A percentile compares a stretch with the other conserved stretches of the same genome.
phyloP scores from a whole-genome alignment of 768 basidiomycete genomes.

The Leucosporidium scottii region DNA sequence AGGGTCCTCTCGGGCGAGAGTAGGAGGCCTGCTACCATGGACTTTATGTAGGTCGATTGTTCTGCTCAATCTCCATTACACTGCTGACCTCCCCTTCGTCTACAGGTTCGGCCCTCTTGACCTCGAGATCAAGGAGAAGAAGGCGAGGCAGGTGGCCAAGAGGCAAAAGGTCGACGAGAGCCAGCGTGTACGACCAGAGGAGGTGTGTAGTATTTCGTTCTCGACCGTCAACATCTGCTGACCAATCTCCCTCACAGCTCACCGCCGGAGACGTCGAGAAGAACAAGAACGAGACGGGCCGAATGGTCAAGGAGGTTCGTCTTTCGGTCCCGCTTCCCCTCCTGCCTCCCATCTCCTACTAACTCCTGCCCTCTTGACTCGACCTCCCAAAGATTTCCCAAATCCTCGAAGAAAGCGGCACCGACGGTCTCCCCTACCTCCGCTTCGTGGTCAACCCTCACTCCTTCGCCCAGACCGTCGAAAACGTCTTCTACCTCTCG shows the following conservation, averaged over 20 bases:
- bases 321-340: background rate
- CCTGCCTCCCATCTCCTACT: background rate
- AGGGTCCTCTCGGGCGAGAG: conserved; percentile 74
- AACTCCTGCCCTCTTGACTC: background rate
- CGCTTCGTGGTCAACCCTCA: conserved; percentile 80
- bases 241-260: conserved; percentile 41
- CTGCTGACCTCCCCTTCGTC: background rate
- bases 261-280: conserved; percentile 73
- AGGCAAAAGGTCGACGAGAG: conserved; percentile 65
- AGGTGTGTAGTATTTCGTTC: conserved; percentile 42
- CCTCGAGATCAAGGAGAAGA: conserved; percentile 49
- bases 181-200: conserved; percentile 63
- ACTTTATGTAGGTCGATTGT: conserved; percentile 66
- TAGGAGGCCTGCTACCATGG: conserved; percentile 67
- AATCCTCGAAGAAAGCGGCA: conserved; percentile 49
- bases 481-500: conserved; percentile 91
- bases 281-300: conserved; percentile 80
- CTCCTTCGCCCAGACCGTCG: conserved; percentile 86
- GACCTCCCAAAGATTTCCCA: conserved; percentile 53
- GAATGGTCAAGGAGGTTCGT: conserved; percentile 68
- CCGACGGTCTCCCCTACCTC: conserved; percentile 67
- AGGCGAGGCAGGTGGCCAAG: conserved; percentile 38
- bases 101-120: conserved; percentile 83
- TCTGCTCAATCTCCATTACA: background rate
- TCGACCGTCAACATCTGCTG: background rate